These are phyloP conservation scores for Nothophaeocryptopus gaeumannii DNA, from an alignment of 2,329 filamentous ascomycete genomes.

Conservation along the genomic window DNA sequence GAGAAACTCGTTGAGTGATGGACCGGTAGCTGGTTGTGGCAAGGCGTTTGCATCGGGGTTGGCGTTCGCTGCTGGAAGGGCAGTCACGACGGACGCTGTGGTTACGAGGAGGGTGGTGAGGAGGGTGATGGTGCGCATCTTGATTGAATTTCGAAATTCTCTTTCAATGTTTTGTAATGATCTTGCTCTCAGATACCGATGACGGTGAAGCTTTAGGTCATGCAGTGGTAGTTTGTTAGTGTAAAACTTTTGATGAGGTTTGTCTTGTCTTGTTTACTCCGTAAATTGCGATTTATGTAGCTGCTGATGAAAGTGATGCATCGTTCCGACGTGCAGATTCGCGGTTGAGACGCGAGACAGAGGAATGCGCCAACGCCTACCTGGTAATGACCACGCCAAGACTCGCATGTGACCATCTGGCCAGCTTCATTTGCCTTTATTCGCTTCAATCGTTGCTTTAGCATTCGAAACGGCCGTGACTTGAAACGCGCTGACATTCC, in stretches of 20 bases:
- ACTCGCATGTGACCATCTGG: background rate
- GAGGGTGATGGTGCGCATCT: background rate
- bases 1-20: slow-evolving; percentile 10
- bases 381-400: too few species aligned
- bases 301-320: background rate
- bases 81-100: too few species aligned
- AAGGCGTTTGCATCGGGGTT: too few species aligned
- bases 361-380: slow-evolving; percentile 6
- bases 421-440: background rate
- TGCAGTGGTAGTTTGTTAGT: background rate
- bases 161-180: too few species aligned
- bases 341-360: slow-evolving; percentile 2
- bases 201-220: background rate
- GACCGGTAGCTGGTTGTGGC: background rate
- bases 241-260: background rate
- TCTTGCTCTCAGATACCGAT: background rate
- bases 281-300: background rate
- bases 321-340: background rate
- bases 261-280: background rate
- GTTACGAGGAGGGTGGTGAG: background rate
- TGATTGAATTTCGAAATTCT: background rate
- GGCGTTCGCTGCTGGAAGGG: too few species aligned
- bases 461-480: background rate
- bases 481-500: background rate
- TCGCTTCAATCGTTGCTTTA: background rate